Evolutionary conservation across 2,329 filamentous ascomycete genomes (phyloP).

Genomic region (Magnaporthiopsis rhizophila): DNA sequence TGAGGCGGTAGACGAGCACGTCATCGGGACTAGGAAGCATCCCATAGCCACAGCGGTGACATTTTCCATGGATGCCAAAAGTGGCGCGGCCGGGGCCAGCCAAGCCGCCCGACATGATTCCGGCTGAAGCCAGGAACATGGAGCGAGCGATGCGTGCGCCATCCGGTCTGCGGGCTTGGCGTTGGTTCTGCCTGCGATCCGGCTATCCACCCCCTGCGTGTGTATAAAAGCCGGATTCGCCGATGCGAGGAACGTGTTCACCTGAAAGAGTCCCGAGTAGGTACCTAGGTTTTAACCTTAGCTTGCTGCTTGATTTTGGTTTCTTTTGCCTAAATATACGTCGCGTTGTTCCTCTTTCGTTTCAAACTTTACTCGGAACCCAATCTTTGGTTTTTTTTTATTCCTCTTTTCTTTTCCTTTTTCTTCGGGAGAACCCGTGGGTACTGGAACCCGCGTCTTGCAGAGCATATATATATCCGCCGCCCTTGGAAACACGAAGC

Average conservation of each 20-base stretch:
- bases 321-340: background rate
- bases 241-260: background rate
- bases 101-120: background rate
- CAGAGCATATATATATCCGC: too few relatives aligned
- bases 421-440: background rate
- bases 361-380: background rate
- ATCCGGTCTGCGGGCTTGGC: background rate
- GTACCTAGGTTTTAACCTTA: background rate
- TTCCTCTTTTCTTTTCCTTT: background rate
- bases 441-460: too few relatives aligned
- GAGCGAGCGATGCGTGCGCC: background rate
- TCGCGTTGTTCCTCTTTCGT: background rate
- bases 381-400: background rate
- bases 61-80: conserved; percentile 1
- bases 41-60: conserved; percentile 1
- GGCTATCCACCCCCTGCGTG: background rate
- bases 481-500: background rate
- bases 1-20: conserved; percentile 13
- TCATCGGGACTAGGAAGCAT: conserved; percentile 15
- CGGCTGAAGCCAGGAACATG: conserved; percentile 5
- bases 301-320: background rate
- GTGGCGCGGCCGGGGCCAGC: conserved; percentile 1
- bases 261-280: background rate
- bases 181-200: too few relatives aligned
- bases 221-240: background rate